These are phyloP conservation scores for Patellifolia procumbens DNA, from an alignment of 179 eudicot species.

Conservation along the genomic window DNA sequence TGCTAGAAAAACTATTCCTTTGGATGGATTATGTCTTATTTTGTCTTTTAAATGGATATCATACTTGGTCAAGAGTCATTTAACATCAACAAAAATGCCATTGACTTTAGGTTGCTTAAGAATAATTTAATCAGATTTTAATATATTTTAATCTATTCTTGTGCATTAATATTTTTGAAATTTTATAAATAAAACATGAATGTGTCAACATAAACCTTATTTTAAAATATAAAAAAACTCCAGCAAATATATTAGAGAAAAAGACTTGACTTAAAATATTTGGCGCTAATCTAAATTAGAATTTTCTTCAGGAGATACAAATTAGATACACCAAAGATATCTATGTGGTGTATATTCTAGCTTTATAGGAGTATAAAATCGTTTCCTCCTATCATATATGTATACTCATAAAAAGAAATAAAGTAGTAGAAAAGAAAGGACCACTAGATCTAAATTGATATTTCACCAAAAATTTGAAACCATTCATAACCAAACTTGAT, in stretches of 20 bases:
- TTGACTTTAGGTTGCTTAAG: neutral
- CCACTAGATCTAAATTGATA: neutral
- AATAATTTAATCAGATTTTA: no score
- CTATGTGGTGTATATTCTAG: neutral
- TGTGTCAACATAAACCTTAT: neutral
- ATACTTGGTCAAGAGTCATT: neutral
- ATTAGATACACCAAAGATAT: neutral
- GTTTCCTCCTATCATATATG: neutral
- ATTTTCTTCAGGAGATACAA: no score
- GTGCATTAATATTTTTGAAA: no score
- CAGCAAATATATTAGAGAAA: neutral
- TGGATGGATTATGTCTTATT: no score
- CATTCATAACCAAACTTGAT: slow-evolving; percentile 6
- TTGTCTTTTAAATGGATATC: no score
- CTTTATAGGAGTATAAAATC: no score
- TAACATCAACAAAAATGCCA: neutral
- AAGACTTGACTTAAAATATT: no score
- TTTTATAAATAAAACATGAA: neutral
- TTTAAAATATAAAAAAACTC: neutral
- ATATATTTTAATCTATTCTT: no score
- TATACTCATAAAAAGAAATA: neutral
- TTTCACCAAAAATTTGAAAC: neutral
- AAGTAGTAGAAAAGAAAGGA: neutral
- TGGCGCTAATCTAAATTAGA: no score
- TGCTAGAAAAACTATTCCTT: no score